phyloP scores from a whole-genome alignment of 163 green algal genomes.

The Scenedesmus sp. region DNA sequence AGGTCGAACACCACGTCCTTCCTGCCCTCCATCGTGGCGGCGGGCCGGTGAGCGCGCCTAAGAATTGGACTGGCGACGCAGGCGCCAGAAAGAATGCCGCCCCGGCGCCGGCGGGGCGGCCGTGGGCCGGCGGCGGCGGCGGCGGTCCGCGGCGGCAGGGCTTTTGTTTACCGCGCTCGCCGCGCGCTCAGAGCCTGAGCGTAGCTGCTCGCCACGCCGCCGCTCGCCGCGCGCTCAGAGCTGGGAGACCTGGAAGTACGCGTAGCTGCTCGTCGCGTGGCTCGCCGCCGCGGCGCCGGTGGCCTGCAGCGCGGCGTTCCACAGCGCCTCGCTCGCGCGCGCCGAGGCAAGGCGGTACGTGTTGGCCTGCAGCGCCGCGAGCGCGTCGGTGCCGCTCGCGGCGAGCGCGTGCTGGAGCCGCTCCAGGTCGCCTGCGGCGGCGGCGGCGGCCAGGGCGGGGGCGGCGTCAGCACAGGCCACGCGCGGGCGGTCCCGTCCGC shows the following conservation, averaged over 20 bases:
- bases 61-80: too few relatives aligned
- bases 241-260: constrained; percentile 21
- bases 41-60: too few relatives aligned
- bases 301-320: constrained; percentile 40
- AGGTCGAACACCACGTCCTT: constrained; percentile 74
- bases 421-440: constrained; percentile 39
- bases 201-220: too few relatives aligned
- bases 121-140: too few relatives aligned
- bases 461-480: too few relatives aligned
- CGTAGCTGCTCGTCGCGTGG: constrained; percentile 29
- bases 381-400: constrained; percentile 27
- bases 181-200: too few relatives aligned
- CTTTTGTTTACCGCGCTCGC: too few relatives aligned
- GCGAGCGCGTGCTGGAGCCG: constrained; percentile 38
- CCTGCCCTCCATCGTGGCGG: constrained; percentile 5
- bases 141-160: too few relatives aligned
- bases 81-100: constrained; percentile 3
- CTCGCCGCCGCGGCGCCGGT: neutral
- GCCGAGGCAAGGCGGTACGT: constrained; percentile 42
- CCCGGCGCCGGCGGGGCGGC: neutral
- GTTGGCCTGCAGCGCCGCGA: constrained; percentile 46
- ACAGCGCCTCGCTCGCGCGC: constrained; percentile 2
- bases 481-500: too few relatives aligned
- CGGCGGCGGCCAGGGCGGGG: too few relatives aligned
- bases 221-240: too few relatives aligned